phyloP scores from a whole-genome alignment of 2,329 filamentous ascomycete genomes.

The Scytalidium lignicola region DNA sequence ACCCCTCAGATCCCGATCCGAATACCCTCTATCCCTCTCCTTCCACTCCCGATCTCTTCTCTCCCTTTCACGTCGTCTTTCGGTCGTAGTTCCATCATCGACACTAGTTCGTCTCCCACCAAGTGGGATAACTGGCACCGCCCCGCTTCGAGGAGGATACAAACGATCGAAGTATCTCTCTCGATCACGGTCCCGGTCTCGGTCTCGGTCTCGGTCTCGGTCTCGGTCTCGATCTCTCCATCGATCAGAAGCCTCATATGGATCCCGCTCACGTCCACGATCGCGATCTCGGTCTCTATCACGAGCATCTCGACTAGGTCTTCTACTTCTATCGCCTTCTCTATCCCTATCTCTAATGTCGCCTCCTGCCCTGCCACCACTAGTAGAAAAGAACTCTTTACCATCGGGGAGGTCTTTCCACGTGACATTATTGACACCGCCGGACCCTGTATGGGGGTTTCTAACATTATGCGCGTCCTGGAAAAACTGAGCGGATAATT shows the following conservation, averaged over 20 bases:
- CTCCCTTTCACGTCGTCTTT: conserved; percentile 25
- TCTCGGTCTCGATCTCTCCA: conserved; percentile 12
- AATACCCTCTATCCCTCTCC: conserved; percentile 4
- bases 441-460: conserved; percentile 23
- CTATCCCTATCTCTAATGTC: background rate
- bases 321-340: background rate
- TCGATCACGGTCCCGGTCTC: conserved; percentile 26
- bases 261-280: conserved; percentile 25
- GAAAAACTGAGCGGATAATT: conserved; percentile 24
- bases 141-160: background rate
- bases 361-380: background rate
- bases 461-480: conserved; percentile 34
- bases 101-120: conserved; percentile 11
- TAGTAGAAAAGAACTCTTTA: conserved; percentile 2
- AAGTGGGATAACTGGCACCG: background rate
- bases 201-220: conserved; percentile 17
- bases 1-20: conserved; percentile 9
- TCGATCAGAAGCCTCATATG: background rate
- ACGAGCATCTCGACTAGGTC: background rate
- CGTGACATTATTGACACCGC: conserved; percentile 14
- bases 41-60: conserved; percentile 9
- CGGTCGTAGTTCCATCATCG: background rate
- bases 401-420: conserved; percentile 14
- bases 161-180: conserved; percentile 5
- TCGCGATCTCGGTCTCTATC: conserved; percentile 24